phyloP scores from a whole-genome alignment of 768 basidiomycete genomes.

The Kwoniella europaea region DNA sequence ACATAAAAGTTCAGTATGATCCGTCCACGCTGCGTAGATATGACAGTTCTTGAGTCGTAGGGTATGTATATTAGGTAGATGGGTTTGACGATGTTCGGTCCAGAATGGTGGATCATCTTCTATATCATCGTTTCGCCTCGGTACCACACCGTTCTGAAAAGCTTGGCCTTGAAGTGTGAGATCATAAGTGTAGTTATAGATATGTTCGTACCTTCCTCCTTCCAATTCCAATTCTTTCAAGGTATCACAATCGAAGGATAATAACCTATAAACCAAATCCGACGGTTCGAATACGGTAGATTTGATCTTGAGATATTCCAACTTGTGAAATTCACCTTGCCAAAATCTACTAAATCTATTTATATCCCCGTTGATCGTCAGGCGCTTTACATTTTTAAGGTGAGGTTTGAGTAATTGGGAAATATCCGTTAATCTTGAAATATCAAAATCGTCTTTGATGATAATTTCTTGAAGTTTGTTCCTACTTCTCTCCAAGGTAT shows the following conservation, averaged over 20 bases:
- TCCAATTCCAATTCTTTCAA: slow-evolving; percentile 11
- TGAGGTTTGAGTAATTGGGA: slow-evolving; percentile 7
- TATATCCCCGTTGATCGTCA: slow-evolving; percentile 11
- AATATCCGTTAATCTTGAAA: slow-evolving; percentile 1
- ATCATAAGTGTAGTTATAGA: background rate
- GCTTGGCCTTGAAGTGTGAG: background rate
- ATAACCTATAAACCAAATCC: slow-evolving; percentile 16
- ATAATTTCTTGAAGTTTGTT: slow-evolving; percentile 15
- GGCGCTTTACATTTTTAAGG: background rate
- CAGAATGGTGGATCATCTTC: slow-evolving; percentile 10
- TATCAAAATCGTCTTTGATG: slow-evolving; percentile 11
- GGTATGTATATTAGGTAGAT: slow-evolving; percentile 4
- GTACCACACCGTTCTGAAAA: background rate
- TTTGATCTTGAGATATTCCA: slow-evolving; percentile 17
- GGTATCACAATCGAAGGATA: background rate
- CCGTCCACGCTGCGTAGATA: slow-evolving; percentile 6
- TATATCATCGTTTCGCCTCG: background rate
- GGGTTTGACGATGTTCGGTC: slow-evolving; percentile 1
- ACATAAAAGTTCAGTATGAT: slow-evolving; percentile 4
- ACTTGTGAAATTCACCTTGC: slow-evolving; percentile 9
- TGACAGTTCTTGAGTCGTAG: slow-evolving; percentile 1
- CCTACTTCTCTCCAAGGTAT: slow-evolving; percentile 6
- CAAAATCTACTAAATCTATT: background rate
- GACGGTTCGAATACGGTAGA: background rate
- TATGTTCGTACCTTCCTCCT: slow-evolving; percentile 6